Base-by-base conservation (phyloP, 169 alveolate genomes). In the Cryptosporidium ubiquitum region DNA sequence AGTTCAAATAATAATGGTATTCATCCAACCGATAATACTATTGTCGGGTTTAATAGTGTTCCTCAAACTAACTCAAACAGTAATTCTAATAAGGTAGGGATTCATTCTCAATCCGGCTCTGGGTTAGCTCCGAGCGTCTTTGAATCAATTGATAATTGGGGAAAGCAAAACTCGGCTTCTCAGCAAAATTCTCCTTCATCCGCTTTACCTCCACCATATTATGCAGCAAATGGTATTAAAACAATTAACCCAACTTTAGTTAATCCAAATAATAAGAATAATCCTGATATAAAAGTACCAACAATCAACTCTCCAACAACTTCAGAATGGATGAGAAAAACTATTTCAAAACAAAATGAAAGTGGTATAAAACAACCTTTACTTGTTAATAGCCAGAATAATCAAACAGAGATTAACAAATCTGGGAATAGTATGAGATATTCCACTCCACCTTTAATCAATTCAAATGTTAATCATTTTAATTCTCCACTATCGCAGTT, bases 271-370 rank as follows among this genome's bases (percentile, higher is more conserved):
- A 47, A 49, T 1, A 58, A 64, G 66, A 60, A 5, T 40, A 33
- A 35, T 40, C 26, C 61, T 23, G 89, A 79, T n/a, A 40, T 79
- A n/a, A 79, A 79, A 31, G 47, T 33, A 9, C 89, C 89, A 16
- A 40, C 73, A 0, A 26, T 31, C n/a, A 73, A 40, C n/a, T 79
- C 89, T 37, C 89, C 89, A 7, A 42, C 89, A 60, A 61, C 89
- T 20, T 29, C 89, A 6, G 89, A 79, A 23, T 79, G 89, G 89
- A 79, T 79, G 89, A 79, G 89, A 79, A 79, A 49, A 26, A 66
- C 89, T 6, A 64, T 79, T 9, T 47, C 89, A 18, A 79, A 49
- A n/a, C 75, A 57, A 64, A 39, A 16, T 58, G 89, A 79, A 18
- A 37, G 7, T 26, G 71, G 71, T 18, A 40, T 40, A 23, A 58